Base-by-base conservation (phyloP, 2,329 filamentous ascomycete genomes). In the Ascosphaera acerosa region DNA sequence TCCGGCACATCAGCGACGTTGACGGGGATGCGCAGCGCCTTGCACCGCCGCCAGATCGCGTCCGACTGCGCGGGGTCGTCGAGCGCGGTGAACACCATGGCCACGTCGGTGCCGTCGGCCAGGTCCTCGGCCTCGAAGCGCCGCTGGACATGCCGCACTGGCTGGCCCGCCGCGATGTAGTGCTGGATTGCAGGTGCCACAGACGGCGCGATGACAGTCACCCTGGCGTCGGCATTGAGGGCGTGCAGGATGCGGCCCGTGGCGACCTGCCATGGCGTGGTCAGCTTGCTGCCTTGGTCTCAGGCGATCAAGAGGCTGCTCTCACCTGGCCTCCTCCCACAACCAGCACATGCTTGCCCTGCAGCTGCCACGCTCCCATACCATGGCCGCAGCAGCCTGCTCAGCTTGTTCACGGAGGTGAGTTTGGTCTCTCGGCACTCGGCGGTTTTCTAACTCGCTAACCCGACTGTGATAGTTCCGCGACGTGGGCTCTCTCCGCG, bases 1-100 rank as follows among this genome's bases (percentile, higher is more conserved):
- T 80, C 66, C 0, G 87, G 87, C 3, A 97, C 87, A 48, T 97
- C 87, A 41, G 87, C 87, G 40, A 97, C 91, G 52, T 97, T 97
- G 34, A 81, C 82, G 4, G 81, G 70, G 39, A 94, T 76, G 36
- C 70, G 70, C 36, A 61, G 65, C 49, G 80, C 65, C 51, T 90
- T 84, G 63, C 84, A 94, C 15, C 91, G 63, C 49, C 84, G 84
- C 76, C 81, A 97, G 47, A 97, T 80, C 38, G 67, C 62, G 0
- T 77, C 74, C 0, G 81, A 92, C n/a, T 81, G 82, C 30, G 70
- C 75, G 0, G 87, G 78, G 47, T 94, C 84, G 49, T 97, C 87
- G 41, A 97, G 69, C 34, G 87, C 87, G 2, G 80, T 80, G 32
- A 97, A 62, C 9, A 94, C 82, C 76, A 97, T 89, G 44, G 77